Evolutionary conservation across 192 early-diverging fungal species (phyloP).

Genomic region (Pecoramyces ruminantium): DNA sequence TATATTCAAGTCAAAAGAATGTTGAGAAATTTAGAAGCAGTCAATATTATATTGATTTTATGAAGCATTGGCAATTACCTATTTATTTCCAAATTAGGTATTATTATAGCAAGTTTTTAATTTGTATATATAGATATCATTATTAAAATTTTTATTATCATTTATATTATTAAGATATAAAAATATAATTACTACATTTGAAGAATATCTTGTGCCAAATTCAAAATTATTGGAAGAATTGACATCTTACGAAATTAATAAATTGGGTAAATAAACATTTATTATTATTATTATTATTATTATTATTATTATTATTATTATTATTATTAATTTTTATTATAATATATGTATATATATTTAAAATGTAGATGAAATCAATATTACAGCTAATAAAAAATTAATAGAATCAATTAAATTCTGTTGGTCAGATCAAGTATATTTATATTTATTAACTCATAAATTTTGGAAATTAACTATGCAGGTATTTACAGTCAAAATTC

Average conservation of each 20-base stretch:
- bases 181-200: background rate
- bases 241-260: background rate
- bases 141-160: too few species aligned
- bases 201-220: background rate
- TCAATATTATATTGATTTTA: slow-evolving; percentile 28
- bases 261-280: background rate
- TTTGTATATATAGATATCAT: too few species aligned
- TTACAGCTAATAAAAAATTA: slow-evolving; percentile 23
- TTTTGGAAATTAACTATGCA: slow-evolving; percentile 51
- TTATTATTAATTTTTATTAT: too few species aligned
- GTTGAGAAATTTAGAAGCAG: slow-evolving; percentile 26
- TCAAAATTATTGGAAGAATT: background rate
- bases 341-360: too few species aligned
- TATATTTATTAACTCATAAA: slow-evolving; percentile 28
- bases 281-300: too few species aligned
- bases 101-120: background rate
- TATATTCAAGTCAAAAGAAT: slow-evolving; percentile 19
- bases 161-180: background rate
- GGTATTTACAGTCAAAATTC: slow-evolving; percentile 14
- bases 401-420: slow-evolving; percentile 29
- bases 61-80: slow-evolving; percentile 37
- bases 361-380: background rate
- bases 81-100: slow-evolving; percentile 42
- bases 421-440: slow-evolving; percentile 37
- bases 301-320: too few species aligned